Conservation (phyloP, 805 yeast genomes). For the Ogataea pini region DNA sequence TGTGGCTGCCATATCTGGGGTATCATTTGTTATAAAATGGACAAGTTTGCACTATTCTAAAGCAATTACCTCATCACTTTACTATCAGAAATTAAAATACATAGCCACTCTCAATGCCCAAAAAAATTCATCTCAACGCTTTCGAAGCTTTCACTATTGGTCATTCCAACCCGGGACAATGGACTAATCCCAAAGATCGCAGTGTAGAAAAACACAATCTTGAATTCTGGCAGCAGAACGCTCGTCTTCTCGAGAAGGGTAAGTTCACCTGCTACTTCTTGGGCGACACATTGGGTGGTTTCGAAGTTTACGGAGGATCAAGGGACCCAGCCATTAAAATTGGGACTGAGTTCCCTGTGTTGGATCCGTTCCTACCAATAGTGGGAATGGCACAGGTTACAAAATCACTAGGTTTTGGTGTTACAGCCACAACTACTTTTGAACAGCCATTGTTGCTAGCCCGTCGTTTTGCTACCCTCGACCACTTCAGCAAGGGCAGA, state of each 20-base stretch:
- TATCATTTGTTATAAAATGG: not conserved
- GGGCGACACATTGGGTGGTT: slow-evolving; percentile 16
- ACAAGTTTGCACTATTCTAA: not conserved
- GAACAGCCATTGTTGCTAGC: slow-evolving; percentile 35
- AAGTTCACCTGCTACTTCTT: slow-evolving; percentile 15
- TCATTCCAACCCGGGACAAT: slow-evolving; percentile 24
- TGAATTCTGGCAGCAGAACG: slow-evolving; percentile 21
- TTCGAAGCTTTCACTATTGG: slow-evolving; percentile 16
- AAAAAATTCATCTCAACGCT: slow-evolving; percentile 15
- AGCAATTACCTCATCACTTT: too few species aligned
- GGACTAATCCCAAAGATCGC: slow-evolving; percentile 24
- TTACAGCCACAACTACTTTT: slow-evolving; percentile 36
- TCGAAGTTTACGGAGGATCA: slow-evolving; percentile 15
- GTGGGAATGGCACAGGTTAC: slow-evolving; percentile 38
- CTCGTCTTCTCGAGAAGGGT: slow-evolving; percentile 12
- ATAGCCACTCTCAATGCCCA: slow-evolving; percentile 1
- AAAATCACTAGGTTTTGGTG: slow-evolving; percentile 33
- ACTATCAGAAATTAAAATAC: too few species aligned
- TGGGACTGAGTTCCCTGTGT: slow-evolving; percentile 15
- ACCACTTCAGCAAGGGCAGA: slow-evolving; percentile 35
- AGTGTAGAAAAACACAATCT: slow-evolving; percentile 18
- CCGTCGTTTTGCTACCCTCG: slow-evolving; percentile 35
- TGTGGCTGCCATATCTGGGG: not conserved
- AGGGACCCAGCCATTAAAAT: slow-evolving; percentile 13
- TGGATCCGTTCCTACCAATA: slow-evolving; percentile 33